Evolutionary conservation across 208 protist species (phyloP), one percentile per base, ranked within the genome.

Genomic region (Jaenimonas drosophilae): DNA sequence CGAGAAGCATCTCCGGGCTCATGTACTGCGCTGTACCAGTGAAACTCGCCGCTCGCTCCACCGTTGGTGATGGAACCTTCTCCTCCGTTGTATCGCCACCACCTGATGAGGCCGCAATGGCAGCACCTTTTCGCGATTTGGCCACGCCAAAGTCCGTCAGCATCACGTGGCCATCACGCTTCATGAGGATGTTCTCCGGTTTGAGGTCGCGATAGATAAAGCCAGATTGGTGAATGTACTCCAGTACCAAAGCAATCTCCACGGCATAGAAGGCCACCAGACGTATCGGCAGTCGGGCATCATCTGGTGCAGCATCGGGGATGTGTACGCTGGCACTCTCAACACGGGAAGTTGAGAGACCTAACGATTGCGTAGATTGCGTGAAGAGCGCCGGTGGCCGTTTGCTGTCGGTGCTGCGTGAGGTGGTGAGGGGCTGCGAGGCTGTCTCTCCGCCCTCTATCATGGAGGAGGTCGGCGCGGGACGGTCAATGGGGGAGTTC

Each of bases 141-240:
- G 92, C 90, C 7, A 97, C 80, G 16, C 94, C 94, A 75, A 96
- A 97, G 64, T 97, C 94, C 2, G 94, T 96, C 38, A 97, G 67
- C 61, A 90, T 83, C 33, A 98, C 65, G 59, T 97, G 82, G 0
- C 94, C 94, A 40, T 91, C 81, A 11, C 54, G 41, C 17, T 77
- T 70, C 63, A 97, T 81, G 1, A 97, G 61, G 20, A 97, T 70
- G 49, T 97, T 97, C 52, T 97, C 91, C 4, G 93, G 89, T 63
- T 97, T 96, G 17, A 96, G 57, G 51, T 97, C 91, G 14, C 91
- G 70, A 44, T 95, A 97, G 36, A 96, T 70, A 48, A 96, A 89
- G 42, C 83, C 78, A 2, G 78, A 46, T 16, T 64, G 40, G 63
- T 97, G 91, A 25, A 97, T 47, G 52, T 94, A 92, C 54, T 88